Conservation (phyloP, 2,329 filamentous ascomycete genomes). For the Aureobasidium vineae region DNA sequence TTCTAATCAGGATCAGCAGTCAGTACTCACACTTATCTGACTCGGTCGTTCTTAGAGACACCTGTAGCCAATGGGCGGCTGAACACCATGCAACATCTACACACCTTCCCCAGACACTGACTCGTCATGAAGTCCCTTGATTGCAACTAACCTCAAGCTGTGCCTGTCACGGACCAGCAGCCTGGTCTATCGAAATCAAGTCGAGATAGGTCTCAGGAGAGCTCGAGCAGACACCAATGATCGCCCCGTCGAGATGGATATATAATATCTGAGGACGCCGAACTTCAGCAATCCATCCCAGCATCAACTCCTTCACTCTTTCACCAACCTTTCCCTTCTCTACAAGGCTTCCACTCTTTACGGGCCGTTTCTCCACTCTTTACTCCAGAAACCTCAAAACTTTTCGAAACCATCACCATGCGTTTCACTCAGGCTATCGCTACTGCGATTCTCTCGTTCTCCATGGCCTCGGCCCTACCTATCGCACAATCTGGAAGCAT, state of each 20-base stretch:
- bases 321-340: not conserved
- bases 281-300: not conserved
- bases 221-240: not conserved
- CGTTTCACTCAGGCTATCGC: constrained; percentile 20
- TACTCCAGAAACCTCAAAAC: not conserved
- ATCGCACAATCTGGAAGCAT: constrained; percentile 5
- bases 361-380: not conserved
- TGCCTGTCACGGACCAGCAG: constrained; percentile 1
- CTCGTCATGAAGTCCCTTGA: not conserved
- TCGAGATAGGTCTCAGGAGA: not conserved
- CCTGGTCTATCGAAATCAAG: constrained; percentile 6
- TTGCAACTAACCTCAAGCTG: not conserved
- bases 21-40: constrained; percentile 3
- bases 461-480: constrained; percentile 1
- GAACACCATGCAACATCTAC: not conserved
- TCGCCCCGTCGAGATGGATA: constrained; percentile 1
- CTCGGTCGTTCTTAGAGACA: not conserved
- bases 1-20: constrained; percentile 7
- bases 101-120: not conserved
- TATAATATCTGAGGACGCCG: not conserved
- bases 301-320: constrained; percentile 1
- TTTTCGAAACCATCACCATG: not conserved
- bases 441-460: not conserved
- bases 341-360: constrained; percentile 14
- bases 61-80: not conserved